These are phyloP conservation scores for Mallotus repandus DNA, from an alignment of 441 rosid genomes.

Conservation along the genomic window DNA sequence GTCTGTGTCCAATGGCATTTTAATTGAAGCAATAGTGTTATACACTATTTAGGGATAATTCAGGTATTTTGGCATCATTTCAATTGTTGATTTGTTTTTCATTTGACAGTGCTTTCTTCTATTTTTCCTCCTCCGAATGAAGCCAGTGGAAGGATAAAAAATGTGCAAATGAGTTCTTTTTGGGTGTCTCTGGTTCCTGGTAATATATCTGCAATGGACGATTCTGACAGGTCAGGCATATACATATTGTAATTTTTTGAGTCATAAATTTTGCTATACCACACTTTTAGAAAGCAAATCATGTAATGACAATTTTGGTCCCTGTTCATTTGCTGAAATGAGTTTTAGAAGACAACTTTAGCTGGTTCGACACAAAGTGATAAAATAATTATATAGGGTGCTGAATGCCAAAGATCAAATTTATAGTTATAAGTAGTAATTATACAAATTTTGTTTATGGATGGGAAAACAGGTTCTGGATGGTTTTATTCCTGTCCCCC, in stretches of 20 bases:
- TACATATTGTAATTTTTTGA: conserved; percentile 27
- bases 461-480: conserved; percentile 23
- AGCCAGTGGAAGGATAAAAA: conserved; percentile 35
- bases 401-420: background rate
- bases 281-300: conserved; percentile 25
- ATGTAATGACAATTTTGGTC: conserved; percentile 32
- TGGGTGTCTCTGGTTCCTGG: conserved; percentile 26
- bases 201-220: conserved; percentile 20
- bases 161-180: conserved; percentile 30
- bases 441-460: conserved; percentile 31
- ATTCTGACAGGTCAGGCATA: conserved; percentile 52
- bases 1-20: background rate
- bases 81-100: background rate
- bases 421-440: background rate
- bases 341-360: conserved; percentile 27
- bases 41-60: background rate
- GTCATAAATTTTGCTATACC: conserved; percentile 11
- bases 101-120: conserved; percentile 19
- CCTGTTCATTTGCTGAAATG: conserved; percentile 33
- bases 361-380: background rate
- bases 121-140: conserved; percentile 19
- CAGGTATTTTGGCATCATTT: conserved; percentile 1
- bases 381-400: conserved; percentile 5
- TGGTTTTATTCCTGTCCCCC: conserved; percentile 24
- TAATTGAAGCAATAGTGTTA: background rate